These are phyloP conservation scores for Chloris gayana DNA, from an alignment of 176 grass and related monocot species.

Conservation along the genomic window DNA sequence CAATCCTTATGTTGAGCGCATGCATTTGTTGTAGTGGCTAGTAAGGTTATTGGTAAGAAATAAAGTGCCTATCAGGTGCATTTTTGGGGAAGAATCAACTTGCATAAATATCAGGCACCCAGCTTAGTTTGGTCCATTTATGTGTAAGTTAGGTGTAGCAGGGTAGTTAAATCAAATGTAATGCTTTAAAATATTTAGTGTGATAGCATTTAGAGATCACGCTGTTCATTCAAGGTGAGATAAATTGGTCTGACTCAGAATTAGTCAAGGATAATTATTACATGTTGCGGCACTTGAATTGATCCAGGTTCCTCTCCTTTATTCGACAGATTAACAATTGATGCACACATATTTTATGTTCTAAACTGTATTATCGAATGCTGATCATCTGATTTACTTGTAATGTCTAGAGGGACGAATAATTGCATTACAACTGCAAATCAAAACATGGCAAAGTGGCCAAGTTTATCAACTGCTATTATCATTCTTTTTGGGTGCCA, in stretches of 20 bases:
- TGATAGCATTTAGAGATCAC: slow-evolving; percentile 26
- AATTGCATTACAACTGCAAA: too few relatives aligned
- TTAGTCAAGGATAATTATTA: slow-evolving; percentile 1
- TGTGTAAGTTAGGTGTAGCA: slow-evolving; percentile 23
- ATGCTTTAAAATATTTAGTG: slow-evolving; percentile 36
- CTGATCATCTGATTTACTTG: too few relatives aligned
- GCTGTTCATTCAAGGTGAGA: slow-evolving; percentile 15
- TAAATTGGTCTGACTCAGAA: not conserved
- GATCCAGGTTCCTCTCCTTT: too few relatives aligned
- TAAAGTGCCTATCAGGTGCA: slow-evolving; percentile 35
- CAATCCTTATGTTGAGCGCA: slow-evolving; percentile 93
- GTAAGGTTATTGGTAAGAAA: slow-evolving; percentile 19
- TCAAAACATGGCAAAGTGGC: not conserved
- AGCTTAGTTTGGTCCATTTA: slow-evolving; percentile 25
- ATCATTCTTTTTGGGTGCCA: not conserved
- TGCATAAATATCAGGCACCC: slow-evolving; percentile 28
- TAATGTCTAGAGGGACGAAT: too few relatives aligned
- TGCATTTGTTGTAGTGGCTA: slow-evolving; percentile 75
- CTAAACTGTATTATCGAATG: too few relatives aligned
- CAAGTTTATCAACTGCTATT: too few relatives aligned
- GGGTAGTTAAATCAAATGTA: slow-evolving; percentile 10
- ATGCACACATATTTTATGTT: too few relatives aligned
- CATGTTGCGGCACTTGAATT: too few relatives aligned
- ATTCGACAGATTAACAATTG: too few relatives aligned
- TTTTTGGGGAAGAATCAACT: slow-evolving; percentile 60